Conservation (phyloP, 2,329 filamentous ascomycete genomes). For the Botryotinia narcissicola region DNA sequence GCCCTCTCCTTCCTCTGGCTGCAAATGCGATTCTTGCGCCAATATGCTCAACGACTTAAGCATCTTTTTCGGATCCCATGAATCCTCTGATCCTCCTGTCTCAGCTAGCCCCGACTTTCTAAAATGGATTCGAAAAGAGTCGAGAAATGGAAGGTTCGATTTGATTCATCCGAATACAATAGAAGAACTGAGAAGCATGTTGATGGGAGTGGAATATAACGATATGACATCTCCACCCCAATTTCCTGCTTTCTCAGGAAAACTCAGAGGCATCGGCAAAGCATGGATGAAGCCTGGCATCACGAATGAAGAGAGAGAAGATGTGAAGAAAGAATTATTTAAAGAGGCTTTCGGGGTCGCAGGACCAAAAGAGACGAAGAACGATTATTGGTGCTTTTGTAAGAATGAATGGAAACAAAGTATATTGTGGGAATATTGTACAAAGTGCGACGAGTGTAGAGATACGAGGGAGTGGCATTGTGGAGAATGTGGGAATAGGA, state of each 20-base stretch:
- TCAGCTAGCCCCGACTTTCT: constrained; percentile 1
- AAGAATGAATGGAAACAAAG: not conserved
- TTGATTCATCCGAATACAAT: not conserved
- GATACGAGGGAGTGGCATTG: constrained; percentile 7
- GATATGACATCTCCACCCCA: not conserved
- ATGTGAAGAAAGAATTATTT: not conserved
- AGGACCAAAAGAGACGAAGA: not conserved
- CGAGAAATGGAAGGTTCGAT: constrained; percentile 8
- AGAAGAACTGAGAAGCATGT: constrained; percentile 10
- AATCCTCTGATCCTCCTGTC: not conserved
- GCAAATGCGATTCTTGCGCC: constrained; percentile 9
- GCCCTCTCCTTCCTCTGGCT: not conserved
- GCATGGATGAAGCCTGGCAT: not conserved
- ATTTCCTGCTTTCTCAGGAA: not conserved
- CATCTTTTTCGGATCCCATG: not conserved
- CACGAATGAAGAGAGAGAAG: not conserved
- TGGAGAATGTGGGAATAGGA: not conserved
- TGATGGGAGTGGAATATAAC: not conserved
- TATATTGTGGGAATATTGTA: not conserved
- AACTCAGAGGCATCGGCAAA: not conserved
- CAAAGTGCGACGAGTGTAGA: not conserved
- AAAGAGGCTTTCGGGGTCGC: constrained; percentile 1
- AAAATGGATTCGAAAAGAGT: constrained; percentile 15
- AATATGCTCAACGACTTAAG: constrained; percentile 16
- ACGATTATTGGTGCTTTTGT: constrained; percentile 15